phyloP scores from a whole-genome alignment of 768 basidiomycete species.

The Trametes maxima region DNA sequence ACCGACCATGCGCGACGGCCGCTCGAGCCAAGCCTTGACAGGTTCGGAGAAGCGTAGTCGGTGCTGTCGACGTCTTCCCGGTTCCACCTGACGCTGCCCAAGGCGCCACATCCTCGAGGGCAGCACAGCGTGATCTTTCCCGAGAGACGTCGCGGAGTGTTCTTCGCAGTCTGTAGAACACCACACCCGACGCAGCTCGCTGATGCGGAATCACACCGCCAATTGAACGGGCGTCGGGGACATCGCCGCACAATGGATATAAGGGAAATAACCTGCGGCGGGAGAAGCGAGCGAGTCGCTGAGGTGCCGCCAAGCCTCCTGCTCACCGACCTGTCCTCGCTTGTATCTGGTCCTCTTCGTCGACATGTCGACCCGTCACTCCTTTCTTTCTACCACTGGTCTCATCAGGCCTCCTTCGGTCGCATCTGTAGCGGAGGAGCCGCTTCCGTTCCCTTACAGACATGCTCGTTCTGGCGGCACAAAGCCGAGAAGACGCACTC shows the following conservation, averaged over 20 bases:
- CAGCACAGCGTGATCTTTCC: too few relatives aligned
- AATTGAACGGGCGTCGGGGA: background rate
- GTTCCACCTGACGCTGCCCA: too few relatives aligned
- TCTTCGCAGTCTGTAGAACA: background rate
- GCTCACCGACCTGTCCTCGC: constrained; percentile 36
- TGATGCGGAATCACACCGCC: constrained; percentile 1
- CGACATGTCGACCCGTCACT: constrained; percentile 37
- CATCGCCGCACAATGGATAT: background rate
- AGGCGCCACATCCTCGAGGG: too few relatives aligned
- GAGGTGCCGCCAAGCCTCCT: constrained; percentile 21
- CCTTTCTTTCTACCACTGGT: constrained; percentile 45
- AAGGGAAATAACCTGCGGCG: background rate
- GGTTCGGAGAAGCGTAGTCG: too few relatives aligned
- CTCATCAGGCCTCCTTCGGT: constrained; percentile 26
- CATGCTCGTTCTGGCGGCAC: constrained; percentile 25
- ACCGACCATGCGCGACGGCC: too few relatives aligned
- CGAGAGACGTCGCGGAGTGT: too few relatives aligned
- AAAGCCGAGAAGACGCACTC: constrained; percentile 16
- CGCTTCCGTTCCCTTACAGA: background rate
- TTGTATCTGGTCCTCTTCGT: constrained; percentile 31
- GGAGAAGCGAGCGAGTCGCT: constrained; percentile 16
- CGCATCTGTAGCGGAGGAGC: constrained; percentile 17
- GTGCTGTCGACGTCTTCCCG: too few relatives aligned
- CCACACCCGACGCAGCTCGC: background rate
- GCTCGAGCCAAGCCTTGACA: too few relatives aligned